Base-by-base conservation (phyloP, 2,329 filamentous ascomycete genomes). In the Aspergillus sp. region DNA sequence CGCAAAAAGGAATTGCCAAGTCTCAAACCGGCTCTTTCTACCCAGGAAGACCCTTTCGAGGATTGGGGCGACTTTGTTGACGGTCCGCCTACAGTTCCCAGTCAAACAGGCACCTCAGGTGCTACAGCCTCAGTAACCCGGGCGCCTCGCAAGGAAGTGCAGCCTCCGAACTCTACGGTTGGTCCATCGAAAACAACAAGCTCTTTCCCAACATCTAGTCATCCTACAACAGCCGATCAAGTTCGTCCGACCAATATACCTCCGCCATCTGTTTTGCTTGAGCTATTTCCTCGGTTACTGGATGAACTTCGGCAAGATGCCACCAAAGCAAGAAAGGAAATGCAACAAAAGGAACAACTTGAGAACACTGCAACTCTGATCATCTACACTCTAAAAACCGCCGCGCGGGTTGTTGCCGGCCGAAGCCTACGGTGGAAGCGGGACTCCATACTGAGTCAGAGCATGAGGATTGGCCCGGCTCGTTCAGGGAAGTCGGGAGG, bases 391-490 rank as follows among this genome's bases (percentile, higher is more conserved):
- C 66, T 78, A 51, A 73, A 70, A 2, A 90, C 92, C 10, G 88
- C 89, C 23, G 90, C 87, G n/a, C 89, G 89, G 48, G 84, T 97
- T 53, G 88, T 97, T 59, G 90, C 91, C 1, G 94, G 93, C 10
- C 88, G 94, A 60, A 92, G 91, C 70, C 80, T 90, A 54, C 89
- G 94, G 59, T 98, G 94, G 94, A 94, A 96, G 73, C 86, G 94
- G 57, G 94, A 98, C 76, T 89, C 86, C 63, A 87, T 92, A 63
- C 81, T 98, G 11, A 86, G 90, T 1, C 92, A 96, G 75, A 88
- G 89, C 70, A 96, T 96, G 90, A 88, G 90, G 59, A 96, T 98
- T 62, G 86, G 87, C 0, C 85, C 85, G 19, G 91, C 91, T 1
- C 86, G 87, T 15, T 85, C 88, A 2, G 88, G 88, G 3, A 91